phyloP scores from a whole-genome alignment of 768 basidiomycete genomes.

The Sarcodon aspratus region DNA sequence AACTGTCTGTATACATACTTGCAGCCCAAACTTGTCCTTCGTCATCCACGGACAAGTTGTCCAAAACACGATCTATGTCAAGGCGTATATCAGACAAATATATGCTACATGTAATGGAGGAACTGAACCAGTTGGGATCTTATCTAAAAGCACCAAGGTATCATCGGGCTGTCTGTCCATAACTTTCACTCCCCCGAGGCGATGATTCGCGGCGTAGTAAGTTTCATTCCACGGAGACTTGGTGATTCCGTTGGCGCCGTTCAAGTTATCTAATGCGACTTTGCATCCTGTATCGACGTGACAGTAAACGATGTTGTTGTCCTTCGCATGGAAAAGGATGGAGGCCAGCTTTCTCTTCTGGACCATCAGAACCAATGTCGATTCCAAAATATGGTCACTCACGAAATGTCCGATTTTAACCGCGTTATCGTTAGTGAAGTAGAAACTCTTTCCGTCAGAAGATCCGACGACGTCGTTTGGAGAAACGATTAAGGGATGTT shows the following conservation, averaged over 20 bases:
- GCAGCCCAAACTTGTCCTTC: conserved; percentile 55
- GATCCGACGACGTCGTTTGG: conserved; percentile 69
- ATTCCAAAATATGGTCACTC: background rate
- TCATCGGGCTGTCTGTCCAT: conserved; percentile 51
- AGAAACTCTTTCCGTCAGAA: conserved; percentile 50
- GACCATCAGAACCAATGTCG: background rate
- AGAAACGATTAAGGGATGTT: conserved; percentile 41
- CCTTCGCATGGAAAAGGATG: conserved; percentile 1
- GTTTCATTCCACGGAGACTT: conserved; percentile 35
- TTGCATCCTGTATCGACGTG: conserved; percentile 50
- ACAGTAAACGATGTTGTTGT: conserved; percentile 53
- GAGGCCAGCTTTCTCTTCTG: background rate
- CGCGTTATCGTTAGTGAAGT: conserved; percentile 60
- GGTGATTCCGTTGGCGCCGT: conserved; percentile 52
- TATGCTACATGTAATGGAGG: conserved; percentile 1
- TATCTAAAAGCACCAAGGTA: conserved; percentile 40
- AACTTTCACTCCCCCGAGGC: conserved; percentile 35
- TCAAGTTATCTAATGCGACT: conserved; percentile 37
- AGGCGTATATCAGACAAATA: background rate
- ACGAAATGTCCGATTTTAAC: conserved; percentile 37
- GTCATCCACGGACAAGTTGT: conserved; percentile 51
- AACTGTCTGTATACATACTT: conserved; percentile 20
- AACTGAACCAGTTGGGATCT: conserved; percentile 37
- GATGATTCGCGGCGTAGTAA: conserved; percentile 42
- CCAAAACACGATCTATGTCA: conserved; percentile 34